Conservation (phyloP, 2,329 filamentous ascomycete genomes). For the Fusarium virguliforme region DNA sequence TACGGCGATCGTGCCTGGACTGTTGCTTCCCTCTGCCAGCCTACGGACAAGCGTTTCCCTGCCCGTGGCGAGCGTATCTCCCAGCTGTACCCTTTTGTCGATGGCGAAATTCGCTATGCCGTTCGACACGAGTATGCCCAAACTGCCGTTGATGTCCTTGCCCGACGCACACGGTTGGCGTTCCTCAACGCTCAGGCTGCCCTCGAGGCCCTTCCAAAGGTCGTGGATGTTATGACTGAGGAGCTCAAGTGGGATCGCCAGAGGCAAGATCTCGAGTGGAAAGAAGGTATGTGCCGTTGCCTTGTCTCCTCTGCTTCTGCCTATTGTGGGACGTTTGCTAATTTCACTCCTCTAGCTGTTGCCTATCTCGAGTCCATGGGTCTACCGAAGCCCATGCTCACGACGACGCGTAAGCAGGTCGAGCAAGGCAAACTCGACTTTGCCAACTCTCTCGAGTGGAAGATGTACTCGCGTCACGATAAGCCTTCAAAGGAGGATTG, state of each 20-base stretch:
- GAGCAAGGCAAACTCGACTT: conserved; percentile 74
- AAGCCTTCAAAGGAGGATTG: conserved; percentile 60
- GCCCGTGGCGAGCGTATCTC: conserved; percentile 86
- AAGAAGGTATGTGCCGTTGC: conserved; percentile 70
- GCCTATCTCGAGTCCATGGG: conserved; percentile 77
- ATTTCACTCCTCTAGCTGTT: conserved; percentile 62
- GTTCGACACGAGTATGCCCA: conserved; percentile 92
- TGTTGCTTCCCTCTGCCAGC: conserved; percentile 83
- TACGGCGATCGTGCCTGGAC: conserved; percentile 96
- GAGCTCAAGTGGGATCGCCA: conserved; percentile 84
- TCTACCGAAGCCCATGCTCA: conserved; percentile 73
- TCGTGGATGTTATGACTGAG: conserved; percentile 91
- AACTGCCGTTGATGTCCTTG: conserved; percentile 90
- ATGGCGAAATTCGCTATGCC: conserved; percentile 92
- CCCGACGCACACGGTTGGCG: conserved; percentile 85
- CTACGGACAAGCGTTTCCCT: conserved; percentile 85
- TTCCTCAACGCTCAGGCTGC: conserved; percentile 95
- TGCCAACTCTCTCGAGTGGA: conserved; percentile 71
- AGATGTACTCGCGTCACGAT: conserved; percentile 75
- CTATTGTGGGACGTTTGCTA: conserved; percentile 21
- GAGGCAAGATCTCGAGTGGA: conserved; percentile 87
- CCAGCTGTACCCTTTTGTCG: conserved; percentile 88
- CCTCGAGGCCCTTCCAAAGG: conserved; percentile 84
- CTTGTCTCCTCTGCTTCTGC: conserved; percentile 13
- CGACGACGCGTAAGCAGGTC: conserved; percentile 72